Evolutionary conservation across 192 early-diverging fungal species (phyloP), one percentile per base, ranked within the genome.

Genomic region (Coemansia sp.): DNA sequence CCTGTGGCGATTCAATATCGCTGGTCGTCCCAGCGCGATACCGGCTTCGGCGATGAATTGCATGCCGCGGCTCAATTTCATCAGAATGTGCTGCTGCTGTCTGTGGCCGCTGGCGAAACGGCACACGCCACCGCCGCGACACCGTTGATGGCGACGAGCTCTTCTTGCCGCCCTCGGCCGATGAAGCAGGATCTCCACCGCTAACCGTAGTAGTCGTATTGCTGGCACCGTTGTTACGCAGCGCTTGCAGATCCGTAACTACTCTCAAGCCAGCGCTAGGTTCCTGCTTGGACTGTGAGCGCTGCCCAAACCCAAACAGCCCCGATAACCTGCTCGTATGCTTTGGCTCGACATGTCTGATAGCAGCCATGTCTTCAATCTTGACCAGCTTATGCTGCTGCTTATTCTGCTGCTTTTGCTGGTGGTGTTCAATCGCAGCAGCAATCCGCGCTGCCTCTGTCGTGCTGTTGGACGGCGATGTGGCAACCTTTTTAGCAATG

Each of bases 21-120:
- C 79, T 81, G 29, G 79, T 81, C 2, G 79, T 81, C 2, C 79
- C 79, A 0, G 79, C 79, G 7, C 79, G 79, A 24, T 68, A 65
- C 15, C 79, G 60, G 56, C 66, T 75, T 19, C 73, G 73, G 9
- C 78, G 66, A 41, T 59, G 32, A 4, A 57, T 35, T 35, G 37
- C 32, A 47, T 21, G 67, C 37, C 27, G 67, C 15, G 38, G 38
- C 57, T 58, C 57, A 53, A 50, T 29, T 51, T 39, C 58, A 19
- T 38, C 59, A 7, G 21, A 17, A 47, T 39, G 22, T 3, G 49
- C 55, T 48, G 67, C 27, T 62, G 67, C 55, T 39, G 60, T 62
- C 8, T 62, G 49, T 9, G 63, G 45, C 0, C 54, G 61, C 59
- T 71, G 68, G 4, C 75, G 65, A 60, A 79, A 79, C 21, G 76